phyloP scores from a whole-genome alignment of 2,329 filamentous ascomycete species.

The Colletotrichum truncatum region DNA sequence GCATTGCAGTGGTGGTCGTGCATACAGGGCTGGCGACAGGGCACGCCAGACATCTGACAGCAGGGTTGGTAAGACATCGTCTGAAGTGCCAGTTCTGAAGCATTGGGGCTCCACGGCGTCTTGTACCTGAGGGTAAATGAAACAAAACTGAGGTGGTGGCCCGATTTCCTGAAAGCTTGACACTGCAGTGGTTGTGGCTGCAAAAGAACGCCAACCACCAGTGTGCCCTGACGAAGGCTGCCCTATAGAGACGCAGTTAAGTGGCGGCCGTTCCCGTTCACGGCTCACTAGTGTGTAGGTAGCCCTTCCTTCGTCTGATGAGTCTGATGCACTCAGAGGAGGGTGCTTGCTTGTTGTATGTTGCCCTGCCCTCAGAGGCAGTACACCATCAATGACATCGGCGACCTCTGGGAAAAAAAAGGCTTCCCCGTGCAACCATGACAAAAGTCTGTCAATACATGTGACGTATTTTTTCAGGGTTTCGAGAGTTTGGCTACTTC shows the following conservation, averaged over 20 bases:
- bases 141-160: constrained; percentile 28
- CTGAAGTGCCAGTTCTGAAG: constrained; percentile 23
- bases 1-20: neutral
- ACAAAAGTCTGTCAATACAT: neutral
- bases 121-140: constrained; percentile 24
- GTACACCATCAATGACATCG: neutral
- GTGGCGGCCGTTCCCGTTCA: constrained; percentile 21
- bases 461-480: neutral
- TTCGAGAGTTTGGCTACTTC: neutral
- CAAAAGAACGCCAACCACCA: neutral
- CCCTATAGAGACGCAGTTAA: neutral
- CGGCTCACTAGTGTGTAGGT: neutral
- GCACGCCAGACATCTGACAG: neutral
- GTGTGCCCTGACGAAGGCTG: neutral
- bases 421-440: neutral
- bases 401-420: neutral
- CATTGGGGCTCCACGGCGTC: constrained; percentile 12
- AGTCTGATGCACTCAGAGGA: neutral
- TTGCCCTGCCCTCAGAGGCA: neutral
- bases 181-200: constrained; percentile 1
- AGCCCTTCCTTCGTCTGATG: constrained; percentile 10
- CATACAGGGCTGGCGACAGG: neutral
- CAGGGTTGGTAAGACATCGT: constrained; percentile 10
- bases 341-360: constrained; percentile 16
- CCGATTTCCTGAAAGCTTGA: constrained; percentile 12